These are phyloP conservation scores for Trichomonas vaginalis DNA, from an alignment of 208 protist genomes.

Conservation along the genomic window DNA sequence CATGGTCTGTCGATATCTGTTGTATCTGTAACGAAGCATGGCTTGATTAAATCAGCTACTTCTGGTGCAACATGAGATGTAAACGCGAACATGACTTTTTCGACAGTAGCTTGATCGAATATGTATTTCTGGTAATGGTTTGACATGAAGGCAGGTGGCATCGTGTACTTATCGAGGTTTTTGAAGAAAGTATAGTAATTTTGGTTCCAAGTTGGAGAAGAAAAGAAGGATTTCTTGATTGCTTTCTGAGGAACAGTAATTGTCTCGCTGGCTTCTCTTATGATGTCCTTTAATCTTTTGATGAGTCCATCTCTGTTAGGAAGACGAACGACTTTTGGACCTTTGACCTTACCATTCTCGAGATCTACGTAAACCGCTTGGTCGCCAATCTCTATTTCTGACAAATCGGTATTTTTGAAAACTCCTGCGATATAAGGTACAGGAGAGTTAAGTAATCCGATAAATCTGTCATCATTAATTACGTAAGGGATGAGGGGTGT, in stretches of 20 bases:
- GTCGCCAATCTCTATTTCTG: neutral
- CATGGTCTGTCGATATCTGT: neutral
- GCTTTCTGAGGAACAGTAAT: neutral
- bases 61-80: neutral
- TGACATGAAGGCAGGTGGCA: neutral
- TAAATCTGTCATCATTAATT: neutral
- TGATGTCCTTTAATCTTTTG: neutral
- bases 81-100: neutral
- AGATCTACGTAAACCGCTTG: neutral
- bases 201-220: neutral
- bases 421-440: neutral
- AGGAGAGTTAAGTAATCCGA: neutral
- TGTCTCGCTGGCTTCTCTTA: neutral
- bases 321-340: neutral
- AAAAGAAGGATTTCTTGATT: neutral
- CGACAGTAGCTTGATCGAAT: neutral
- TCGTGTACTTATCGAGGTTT: neutral
- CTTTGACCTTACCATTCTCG: neutral
- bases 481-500: neutral
- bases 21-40: slow-evolving; percentile 12
- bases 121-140: neutral
- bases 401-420: neutral
- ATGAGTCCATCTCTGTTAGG: neutral
- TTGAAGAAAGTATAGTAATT: neutral
- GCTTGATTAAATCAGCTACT: neutral